Evolutionary conservation across 2,329 filamentous ascomycete genomes (phyloP).

Genomic region (Cercospora beticola): DNA sequence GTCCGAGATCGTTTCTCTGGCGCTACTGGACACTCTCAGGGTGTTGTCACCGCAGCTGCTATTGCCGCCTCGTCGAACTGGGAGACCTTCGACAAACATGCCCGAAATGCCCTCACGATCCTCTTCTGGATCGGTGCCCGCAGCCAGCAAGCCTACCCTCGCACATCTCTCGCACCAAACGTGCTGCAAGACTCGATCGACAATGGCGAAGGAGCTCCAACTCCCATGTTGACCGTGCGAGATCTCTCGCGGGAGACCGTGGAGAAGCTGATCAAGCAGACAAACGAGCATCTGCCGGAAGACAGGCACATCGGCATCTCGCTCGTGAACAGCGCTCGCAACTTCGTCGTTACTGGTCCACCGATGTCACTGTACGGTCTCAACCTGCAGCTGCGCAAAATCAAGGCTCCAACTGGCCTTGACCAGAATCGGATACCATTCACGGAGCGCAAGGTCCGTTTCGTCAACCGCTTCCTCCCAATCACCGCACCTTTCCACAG

Average conservation of each 20-base stretch:
- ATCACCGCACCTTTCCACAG: conserved; percentile 99
- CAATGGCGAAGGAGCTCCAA: conserved; percentile 90
- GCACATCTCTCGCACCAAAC: conserved; percentile 86
- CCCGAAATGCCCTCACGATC: conserved; percentile 79
- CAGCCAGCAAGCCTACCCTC: conserved; percentile 95
- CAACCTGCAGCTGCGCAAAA: conserved; percentile 90
- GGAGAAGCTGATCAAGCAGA: conserved; percentile 94
- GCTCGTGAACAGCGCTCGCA: conserved; percentile 92
- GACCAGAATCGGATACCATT: conserved; percentile 93
- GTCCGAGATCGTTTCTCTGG: conserved; percentile 81
- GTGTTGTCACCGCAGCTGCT: conserved; percentile 87
- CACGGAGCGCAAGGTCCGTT: conserved; percentile 93
- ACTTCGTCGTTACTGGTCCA: conserved; percentile 93
- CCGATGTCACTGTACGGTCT: conserved; percentile 95
- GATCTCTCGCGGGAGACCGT: conserved; percentile 85
- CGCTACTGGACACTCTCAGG: conserved; percentile 94
- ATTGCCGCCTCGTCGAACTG: conserved; percentile 89
- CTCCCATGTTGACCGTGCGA: conserved; percentile 96
- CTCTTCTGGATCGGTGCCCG: conserved; percentile 98
- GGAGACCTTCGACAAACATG: conserved; percentile 83
- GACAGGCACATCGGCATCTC: conserved; percentile 95
- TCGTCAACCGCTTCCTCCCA: conserved; percentile 93
- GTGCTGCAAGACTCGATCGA: conserved; percentile 91
- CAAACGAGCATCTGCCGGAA: conserved; percentile 90
- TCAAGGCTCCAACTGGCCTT: conserved; percentile 94